Conservation (phyloP, 768 basidiomycete species). For the Auricularia cornea region DNA sequence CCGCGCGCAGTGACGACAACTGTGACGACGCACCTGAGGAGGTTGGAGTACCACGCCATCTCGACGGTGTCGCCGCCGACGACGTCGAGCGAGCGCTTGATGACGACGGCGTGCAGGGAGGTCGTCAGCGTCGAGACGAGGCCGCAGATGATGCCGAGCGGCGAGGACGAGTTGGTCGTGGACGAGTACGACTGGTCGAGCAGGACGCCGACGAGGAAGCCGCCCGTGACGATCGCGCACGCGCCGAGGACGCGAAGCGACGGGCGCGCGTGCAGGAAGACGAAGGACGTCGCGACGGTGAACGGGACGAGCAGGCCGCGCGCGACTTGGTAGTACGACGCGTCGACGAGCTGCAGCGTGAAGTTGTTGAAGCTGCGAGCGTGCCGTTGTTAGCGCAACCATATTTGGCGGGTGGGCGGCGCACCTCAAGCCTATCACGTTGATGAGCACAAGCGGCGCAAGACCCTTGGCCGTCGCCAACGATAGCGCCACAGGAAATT, state of each 20-base stretch:
- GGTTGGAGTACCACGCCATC: constrained; percentile 88
- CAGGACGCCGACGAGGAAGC: constrained; percentile 88
- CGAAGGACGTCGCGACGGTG: constrained; percentile 80
- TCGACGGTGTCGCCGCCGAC: constrained; percentile 80
- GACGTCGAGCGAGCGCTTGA: constrained; percentile 74
- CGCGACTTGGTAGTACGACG: constrained; percentile 93
- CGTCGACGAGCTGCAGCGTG: constrained; percentile 88
- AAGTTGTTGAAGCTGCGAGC: constrained; percentile 70
- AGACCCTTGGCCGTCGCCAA: constrained; percentile 61
- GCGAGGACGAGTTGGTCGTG: constrained; percentile 12
- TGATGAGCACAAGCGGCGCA: constrained; percentile 64
- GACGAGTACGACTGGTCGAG: constrained; percentile 45
- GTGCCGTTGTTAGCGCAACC: not conserved
- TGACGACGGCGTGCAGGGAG: constrained; percentile 85
- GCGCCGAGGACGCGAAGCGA: constrained; percentile 65
- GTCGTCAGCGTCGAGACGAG: constrained; percentile 80
- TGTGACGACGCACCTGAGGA: constrained; percentile 28
- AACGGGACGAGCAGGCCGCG: constrained; percentile 89
- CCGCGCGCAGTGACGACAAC: not conserved
- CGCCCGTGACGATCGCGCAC: constrained; percentile 75
- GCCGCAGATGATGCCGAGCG: constrained; percentile 68
- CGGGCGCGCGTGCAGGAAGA: constrained; percentile 69
- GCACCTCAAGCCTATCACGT: constrained; percentile 77
- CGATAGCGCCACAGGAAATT: constrained; percentile 59
- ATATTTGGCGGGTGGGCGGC: constrained; percentile 11